These are phyloP conservation scores for Escovopsis sp. DNA, from an alignment of 2,329 filamentous ascomycete genomes.

Conservation along the genomic window DNA sequence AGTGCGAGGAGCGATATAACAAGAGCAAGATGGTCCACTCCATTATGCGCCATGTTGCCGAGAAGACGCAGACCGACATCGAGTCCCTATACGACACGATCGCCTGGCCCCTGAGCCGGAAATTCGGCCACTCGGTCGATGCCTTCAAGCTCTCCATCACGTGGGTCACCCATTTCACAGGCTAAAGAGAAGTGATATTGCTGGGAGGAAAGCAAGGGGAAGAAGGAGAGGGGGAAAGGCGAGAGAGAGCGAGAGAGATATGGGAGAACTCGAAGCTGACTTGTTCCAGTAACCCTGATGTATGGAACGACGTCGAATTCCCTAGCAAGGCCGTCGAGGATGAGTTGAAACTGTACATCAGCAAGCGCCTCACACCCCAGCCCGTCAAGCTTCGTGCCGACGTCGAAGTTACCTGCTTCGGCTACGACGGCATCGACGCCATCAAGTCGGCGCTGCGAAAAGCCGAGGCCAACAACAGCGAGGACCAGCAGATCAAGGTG, in stretches of 20 bases:
- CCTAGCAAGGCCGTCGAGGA: slow-evolving; percentile 71
- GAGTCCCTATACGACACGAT: slow-evolving; percentile 89
- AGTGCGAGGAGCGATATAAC: slow-evolving; percentile 99
- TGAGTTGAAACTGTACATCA: slow-evolving; percentile 88
- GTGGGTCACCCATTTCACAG: slow-evolving; percentile 30
- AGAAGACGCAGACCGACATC: slow-evolving; percentile 91
- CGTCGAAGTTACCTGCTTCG: slow-evolving; percentile 88
- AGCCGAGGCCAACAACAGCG: slow-evolving; percentile 84
- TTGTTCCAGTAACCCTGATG: slow-evolving; percentile 67
- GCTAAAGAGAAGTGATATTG: too few species aligned
- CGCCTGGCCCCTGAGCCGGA: slow-evolving; percentile 94
- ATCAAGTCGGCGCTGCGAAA: slow-evolving; percentile 85
- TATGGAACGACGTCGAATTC: slow-evolving; percentile 89
- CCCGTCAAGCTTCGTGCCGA: slow-evolving; percentile 98
- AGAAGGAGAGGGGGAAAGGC: too few species aligned
- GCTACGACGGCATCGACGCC: slow-evolving; percentile 95
- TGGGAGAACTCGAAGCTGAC: slow-evolving; percentile 5
- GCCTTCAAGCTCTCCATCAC: slow-evolving; percentile 99
- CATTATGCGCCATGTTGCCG: slow-evolving; percentile 96
- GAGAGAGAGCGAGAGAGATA: too few species aligned
- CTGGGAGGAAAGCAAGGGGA: too few species aligned
- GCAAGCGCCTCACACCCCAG: slow-evolving; percentile 91
- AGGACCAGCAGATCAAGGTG: slow-evolving; percentile 91
- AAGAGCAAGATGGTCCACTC: slow-evolving; percentile 99
- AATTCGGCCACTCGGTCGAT: slow-evolving; percentile 90